Evolutionary conservation across 2,329 filamentous ascomycete species (phyloP).

Genomic region (Fusarium neocosmosporiellum): DNA sequence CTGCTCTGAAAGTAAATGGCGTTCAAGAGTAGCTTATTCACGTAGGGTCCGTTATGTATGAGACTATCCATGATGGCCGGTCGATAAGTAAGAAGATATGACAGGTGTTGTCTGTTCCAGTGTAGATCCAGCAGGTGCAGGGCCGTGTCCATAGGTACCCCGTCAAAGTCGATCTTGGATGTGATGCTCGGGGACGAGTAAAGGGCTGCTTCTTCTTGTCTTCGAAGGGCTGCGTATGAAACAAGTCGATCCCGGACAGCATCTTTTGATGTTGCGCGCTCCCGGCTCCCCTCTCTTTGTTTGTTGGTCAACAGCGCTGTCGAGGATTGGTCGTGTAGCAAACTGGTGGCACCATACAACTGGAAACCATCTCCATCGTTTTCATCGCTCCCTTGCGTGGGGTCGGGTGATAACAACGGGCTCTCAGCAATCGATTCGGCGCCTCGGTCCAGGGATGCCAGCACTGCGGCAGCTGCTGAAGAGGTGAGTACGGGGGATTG

Average conservation of each 20-base stretch:
- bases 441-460: neutral
- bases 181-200: neutral
- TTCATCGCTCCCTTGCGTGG: neutral
- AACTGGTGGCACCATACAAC: neutral
- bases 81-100: slow-evolving; percentile 59
- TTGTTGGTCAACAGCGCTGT: neutral
- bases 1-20: slow-evolving; percentile 58
- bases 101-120: slow-evolving; percentile 65
- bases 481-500: neutral
- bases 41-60: slow-evolving; percentile 66
- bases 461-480: neutral
- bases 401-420: neutral
- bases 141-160: slow-evolving; percentile 62
- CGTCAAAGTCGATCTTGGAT: slow-evolving; percentile 60
- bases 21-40: slow-evolving; percentile 66
- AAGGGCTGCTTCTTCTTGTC: neutral
- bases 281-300: neutral
- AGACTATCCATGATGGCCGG: slow-evolving; percentile 65
- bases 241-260: neutral
- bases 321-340: neutral
- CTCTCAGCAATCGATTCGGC: neutral
- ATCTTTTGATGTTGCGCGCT: neutral
- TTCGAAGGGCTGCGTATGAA: neutral
- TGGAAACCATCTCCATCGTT: neutral
- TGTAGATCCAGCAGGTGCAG: slow-evolving; percentile 63